Evolutionary conservation across 768 basidiomycete genomes (phyloP), one percentile per base, ranked within the genome.

Genomic region (Termitomyces bulborhizus): DNA sequence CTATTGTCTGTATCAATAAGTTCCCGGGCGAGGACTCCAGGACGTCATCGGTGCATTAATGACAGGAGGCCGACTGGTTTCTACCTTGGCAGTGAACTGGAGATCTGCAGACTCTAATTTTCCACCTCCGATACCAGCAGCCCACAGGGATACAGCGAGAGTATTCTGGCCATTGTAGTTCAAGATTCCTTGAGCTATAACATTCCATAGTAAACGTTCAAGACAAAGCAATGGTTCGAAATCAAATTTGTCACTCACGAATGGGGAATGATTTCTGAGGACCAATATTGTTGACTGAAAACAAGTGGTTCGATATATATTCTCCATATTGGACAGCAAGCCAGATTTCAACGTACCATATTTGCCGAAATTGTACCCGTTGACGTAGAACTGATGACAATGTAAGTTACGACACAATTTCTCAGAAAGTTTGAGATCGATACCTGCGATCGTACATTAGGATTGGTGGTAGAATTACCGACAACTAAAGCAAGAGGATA

Each of bases 61-160:
- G 31, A 76, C 65, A 1, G 61, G 40, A 8, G 64, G 44, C 61
- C 72, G 70, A 47, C 70, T 68, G 52, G 69, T 75, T 57, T 75
- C 72, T 5, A 73, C 67, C 57, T 69, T 64, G 0, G 74, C 69
- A 2, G 69, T 78, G 43, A 71, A 56, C 58, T 71, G 57, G 12
- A 80, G 67, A 18, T 59, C 64, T 9, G 79, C 55, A 4, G 73
- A 73, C 51, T 71, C 60, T 8, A 80, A 62, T 45, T 69, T 74
- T 7, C 74, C 78, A 11, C 78, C 79, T n/a, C 55, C 64, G 11
- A 63, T 48, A 13, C 61, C 73, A 9, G 66, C 65, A 16, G 77
- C 76, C 78, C 79, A 79, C 6, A 80, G 65, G 16, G 78, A 79
- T 11, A 79, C 65, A 4, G 74, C 77, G 7, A 80, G 66, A 3